A percentile compares a stretch with the other conserved stretches of the same genome.
phyloP scores from a whole-genome alignment of 2,329 filamentous ascomycete species.

The Cladosporium sphaerospermum region DNA sequence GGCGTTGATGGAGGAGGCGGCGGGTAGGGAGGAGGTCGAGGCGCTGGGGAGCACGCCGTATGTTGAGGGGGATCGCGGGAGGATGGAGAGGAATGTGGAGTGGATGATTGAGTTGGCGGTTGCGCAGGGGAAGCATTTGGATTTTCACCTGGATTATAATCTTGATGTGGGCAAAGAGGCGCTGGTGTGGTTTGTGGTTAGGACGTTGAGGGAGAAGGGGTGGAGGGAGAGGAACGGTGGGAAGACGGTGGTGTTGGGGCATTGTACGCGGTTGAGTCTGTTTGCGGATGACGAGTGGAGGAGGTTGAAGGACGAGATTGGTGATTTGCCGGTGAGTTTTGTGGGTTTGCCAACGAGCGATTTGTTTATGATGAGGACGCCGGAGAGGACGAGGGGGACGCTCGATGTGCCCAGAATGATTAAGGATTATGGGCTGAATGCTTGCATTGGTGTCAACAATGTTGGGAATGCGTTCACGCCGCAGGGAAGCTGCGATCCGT shows the following conservation, averaged over 20 bases:
- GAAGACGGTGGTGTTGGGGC: slow-evolving; percentile 56
- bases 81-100: slow-evolving; percentile 52
- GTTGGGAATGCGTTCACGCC: slow-evolving; percentile 71
- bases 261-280: slow-evolving; percentile 61
- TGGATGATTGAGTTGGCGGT: slow-evolving; percentile 57
- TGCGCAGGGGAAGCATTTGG: slow-evolving; percentile 50
- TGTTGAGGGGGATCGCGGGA: slow-evolving; percentile 50
- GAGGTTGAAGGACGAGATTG: slow-evolving; percentile 44
- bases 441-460: slow-evolving; percentile 62
- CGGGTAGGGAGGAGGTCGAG: slow-evolving; percentile 42
- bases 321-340: slow-evolving; percentile 55
- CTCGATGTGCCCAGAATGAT: slow-evolving; percentile 58
- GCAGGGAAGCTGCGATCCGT: slow-evolving; percentile 59
- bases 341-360: slow-evolving; percentile 66
- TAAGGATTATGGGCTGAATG: slow-evolving; percentile 50
- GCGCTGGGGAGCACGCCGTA: slow-evolving; percentile 65
- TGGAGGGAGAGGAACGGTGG: slow-evolving; percentile 43
- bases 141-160: slow-evolving; percentile 69
- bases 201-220: slow-evolving; percentile 41
- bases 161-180: slow-evolving; percentile 46
- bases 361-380: slow-evolving; percentile 62
- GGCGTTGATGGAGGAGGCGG: slow-evolving; percentile 43
- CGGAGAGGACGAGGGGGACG: slow-evolving; percentile 47
- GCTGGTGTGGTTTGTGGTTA: slow-evolving; percentile 50
- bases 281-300: slow-evolving; percentile 47